Evolutionary conservation across 805 yeast genomes (phyloP).

Genomic region (Wickerhamiella lipophila): DNA sequence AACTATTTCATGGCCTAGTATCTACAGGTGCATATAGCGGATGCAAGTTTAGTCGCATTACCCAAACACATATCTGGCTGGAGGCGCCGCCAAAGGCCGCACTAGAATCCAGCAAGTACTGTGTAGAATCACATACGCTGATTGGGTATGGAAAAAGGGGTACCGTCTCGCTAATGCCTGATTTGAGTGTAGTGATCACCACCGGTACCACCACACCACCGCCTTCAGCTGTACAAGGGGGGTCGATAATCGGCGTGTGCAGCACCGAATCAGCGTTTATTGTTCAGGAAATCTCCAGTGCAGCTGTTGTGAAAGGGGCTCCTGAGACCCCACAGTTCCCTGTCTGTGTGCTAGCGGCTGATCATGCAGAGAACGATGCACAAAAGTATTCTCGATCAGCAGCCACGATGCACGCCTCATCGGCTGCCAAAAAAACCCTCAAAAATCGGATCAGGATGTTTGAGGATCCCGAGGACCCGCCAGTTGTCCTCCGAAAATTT

Average conservation of each 20-base stretch:
- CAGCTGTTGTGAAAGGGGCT: not conserved
- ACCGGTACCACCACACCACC: not conserved
- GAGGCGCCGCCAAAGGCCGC: not conserved
- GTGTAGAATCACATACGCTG: not conserved
- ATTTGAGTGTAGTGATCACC: constrained; percentile 1
- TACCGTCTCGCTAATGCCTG: not conserved
- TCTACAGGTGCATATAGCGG: not conserved
- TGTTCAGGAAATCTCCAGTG: not conserved
- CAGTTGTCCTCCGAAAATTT: not conserved
- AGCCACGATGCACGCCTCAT: not conserved
- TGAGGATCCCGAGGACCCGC: not conserved
- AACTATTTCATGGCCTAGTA: not conserved
- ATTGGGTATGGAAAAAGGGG: constrained; percentile 1
- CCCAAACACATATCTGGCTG: not conserved
- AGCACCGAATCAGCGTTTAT: not conserved
- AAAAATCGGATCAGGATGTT: not conserved
- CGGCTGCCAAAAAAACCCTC: too few relatives aligned
- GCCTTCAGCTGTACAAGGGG: not conserved
- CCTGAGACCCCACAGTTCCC: not conserved
- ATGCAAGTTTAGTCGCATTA: not conserved
- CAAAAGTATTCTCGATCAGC: not conserved
- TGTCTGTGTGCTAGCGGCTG: not conserved
- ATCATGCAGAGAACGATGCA: not conserved
- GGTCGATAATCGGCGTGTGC: not conserved
- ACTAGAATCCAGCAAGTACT: not conserved